These are phyloP conservation scores for Telfairia occidentalis DNA, from an alignment of 331 rosid species.

Conservation along the genomic window DNA sequence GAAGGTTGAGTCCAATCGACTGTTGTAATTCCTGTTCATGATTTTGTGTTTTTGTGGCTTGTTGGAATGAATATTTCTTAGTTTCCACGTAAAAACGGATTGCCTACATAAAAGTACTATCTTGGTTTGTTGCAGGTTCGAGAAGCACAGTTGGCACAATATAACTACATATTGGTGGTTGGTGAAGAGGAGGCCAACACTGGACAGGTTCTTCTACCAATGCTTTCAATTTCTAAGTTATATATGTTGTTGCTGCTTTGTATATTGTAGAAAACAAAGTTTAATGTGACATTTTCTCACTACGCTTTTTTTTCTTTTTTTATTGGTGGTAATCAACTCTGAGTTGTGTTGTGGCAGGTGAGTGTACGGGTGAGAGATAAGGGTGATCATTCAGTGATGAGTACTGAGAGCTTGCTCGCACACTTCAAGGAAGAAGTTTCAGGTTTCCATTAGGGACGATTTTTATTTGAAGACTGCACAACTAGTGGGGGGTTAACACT, in stretches of 20 bases:
- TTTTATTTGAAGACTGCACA: not conserved
- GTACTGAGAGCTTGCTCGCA: slow-evolving; percentile 46
- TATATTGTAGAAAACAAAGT: not conserved
- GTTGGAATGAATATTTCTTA: not conserved
- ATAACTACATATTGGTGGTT: slow-evolving; percentile 84
- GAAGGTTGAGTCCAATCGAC: slow-evolving; percentile 37
- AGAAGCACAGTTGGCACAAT: slow-evolving; percentile 91
- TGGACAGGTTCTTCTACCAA: slow-evolving; percentile 50
- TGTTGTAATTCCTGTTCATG: not conserved
- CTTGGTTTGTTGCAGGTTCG: slow-evolving; percentile 54
- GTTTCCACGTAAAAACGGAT: not conserved
- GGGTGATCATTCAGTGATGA: slow-evolving; percentile 51
- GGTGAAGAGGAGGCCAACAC: slow-evolving; percentile 88
- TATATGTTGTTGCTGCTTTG: not conserved
- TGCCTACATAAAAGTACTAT: not conserved
- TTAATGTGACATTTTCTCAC: too few species aligned
- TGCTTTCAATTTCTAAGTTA: not conserved
- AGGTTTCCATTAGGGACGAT: slow-evolving; percentile 45
- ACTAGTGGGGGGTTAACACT: not conserved
- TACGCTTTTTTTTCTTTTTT: too few species aligned
- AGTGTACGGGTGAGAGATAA: slow-evolving; percentile 73
- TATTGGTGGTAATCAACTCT: not conserved
- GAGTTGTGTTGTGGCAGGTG: slow-evolving; percentile 57
- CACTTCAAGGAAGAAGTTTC: slow-evolving; percentile 53
- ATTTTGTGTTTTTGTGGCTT: not conserved